Percentiles rank a stretch among this genome's conserved stretches.
Evolutionary conservation across 306 rosid species (phyloP).

Genomic region (Pachyrhizus erosus): DNA sequence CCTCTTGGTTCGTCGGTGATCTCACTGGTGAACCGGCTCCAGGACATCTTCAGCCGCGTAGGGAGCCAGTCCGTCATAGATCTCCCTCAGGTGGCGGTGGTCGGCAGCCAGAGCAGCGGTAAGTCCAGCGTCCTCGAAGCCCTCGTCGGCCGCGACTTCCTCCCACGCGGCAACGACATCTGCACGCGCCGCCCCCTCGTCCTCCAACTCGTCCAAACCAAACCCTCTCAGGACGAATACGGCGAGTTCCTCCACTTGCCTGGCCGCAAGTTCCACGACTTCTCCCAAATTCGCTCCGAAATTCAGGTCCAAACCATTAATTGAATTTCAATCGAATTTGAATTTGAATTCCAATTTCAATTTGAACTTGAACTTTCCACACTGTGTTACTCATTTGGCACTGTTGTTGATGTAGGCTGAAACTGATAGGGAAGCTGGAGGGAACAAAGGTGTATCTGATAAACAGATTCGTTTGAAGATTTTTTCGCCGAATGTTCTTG

Average conservation of each 20-base stretch:
- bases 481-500: constrained; percentile 94
- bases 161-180: constrained; percentile 88
- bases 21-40: constrained; percentile 90
- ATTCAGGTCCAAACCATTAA: constrained; percentile 62
- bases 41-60: constrained; percentile 87
- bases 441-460: constrained; percentile 92
- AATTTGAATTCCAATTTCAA: neutral
- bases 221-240: constrained; percentile 60
- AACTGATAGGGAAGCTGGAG: constrained; percentile 93
- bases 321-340: neutral
- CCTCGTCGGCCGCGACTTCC: constrained; percentile 93
- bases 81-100: constrained; percentile 96
- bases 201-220: constrained; percentile 87
- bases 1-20: constrained; percentile 83
- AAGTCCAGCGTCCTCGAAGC: constrained; percentile 98
- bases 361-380: neutral
- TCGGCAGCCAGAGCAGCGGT: constrained; percentile 98
- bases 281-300: constrained; percentile 81
- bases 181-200: constrained; percentile 94
- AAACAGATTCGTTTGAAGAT: constrained; percentile 93
- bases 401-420: constrained; percentile 62
- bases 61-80: constrained; percentile 85
- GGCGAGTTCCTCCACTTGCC: constrained; percentile 95
- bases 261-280: constrained; percentile 75
- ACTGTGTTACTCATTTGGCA: neutral